Evolutionary conservation across 257 asterid species (phyloP), one percentile per base, ranked within the genome.

Genomic region (Nyctanthes arbortristis): DNA sequence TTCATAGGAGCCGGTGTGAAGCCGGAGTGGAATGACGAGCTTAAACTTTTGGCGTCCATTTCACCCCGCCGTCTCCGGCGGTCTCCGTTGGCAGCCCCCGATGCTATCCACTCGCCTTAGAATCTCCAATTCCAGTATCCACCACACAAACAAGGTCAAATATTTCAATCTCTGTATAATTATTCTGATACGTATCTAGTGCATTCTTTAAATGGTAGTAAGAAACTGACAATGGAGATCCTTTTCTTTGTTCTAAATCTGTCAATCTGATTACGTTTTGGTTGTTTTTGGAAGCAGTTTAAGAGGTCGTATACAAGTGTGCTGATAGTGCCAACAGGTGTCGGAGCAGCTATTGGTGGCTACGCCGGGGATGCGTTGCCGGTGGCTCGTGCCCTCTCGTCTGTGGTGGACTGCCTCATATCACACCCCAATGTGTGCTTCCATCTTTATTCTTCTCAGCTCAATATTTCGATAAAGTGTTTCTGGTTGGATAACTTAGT

Each of bases 361-460:
- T 92, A 86, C 68, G 98, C 98, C 3, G 97, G 98, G 9, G 97
- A 92, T 76, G 97, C 98, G 73, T 74, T 92, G 79, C 97, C 98
- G 2, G 93, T 85, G 14, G 96, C 95, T 78, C 84, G 98, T 54
- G 88, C 97, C 39, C 87, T 92, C 34, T 75, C 98, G 56, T 77
- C 91, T 16, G 90, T 88, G 45, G 98, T 90, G 31, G 97, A 92
- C 68, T 92, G 98, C 81, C 96, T 90, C 69, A 85, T 92, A 35
- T 85, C 97, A 65, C 98, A 92, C 79, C 98, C 98, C 52, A 92
- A 92, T 85, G 98, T 92, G 83, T n/a, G n/a, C n/a, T 33, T 40
- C 61, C 61, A 14, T 36, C 67, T 61, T 12, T 9, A 5, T 4
- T 3, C 0, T n/a, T 22, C 34, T 31, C 27, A n/a, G 13, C 7